Percentiles rank a stretch among this genome's conserved stretches.
Conservation (phyloP, 1,284 basidiomycete genomes). For the Trametes hirsuta region DNA sequence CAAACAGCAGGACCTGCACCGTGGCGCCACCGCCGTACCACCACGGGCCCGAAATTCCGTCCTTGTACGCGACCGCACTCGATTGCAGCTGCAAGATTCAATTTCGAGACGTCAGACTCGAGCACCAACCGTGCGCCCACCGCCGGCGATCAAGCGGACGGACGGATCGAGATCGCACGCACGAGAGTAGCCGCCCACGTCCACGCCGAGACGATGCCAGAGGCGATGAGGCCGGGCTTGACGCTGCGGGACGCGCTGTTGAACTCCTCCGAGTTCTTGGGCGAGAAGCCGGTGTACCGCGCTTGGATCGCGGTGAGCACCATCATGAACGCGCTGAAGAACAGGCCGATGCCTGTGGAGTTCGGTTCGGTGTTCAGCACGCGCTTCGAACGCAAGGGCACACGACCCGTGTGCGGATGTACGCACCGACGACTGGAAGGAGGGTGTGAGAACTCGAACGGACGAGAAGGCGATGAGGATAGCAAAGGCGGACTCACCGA, state of each 20-base stretch:
- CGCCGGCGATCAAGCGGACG: too few relatives aligned
- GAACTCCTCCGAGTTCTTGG: conserved; percentile 79
- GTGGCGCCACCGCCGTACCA: conserved; percentile 53
- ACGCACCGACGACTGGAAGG: conserved; percentile 51
- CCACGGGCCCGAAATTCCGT: conserved; percentile 64
- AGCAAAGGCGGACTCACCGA: conserved; percentile 55
- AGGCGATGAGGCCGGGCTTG: conserved; percentile 89
- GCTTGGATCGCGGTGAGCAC: conserved; percentile 68
- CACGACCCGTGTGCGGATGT: not conserved
- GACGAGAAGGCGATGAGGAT: not conserved
- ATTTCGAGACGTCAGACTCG: too few relatives aligned
- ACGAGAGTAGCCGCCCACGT: conserved; percentile 82
- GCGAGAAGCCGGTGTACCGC: conserved; percentile 75
- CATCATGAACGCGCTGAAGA: conserved; percentile 83
- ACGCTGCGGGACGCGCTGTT: conserved; percentile 81
- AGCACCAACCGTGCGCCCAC: too few relatives aligned
- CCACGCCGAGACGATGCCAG: conserved; percentile 87
- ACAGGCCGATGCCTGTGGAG: conserved; percentile 73
- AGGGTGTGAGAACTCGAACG: conserved; percentile 3
- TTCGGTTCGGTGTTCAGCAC: not conserved
- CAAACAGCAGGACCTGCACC: conserved; percentile 57
- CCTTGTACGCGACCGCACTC: conserved; percentile 83
- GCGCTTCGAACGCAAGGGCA: not conserved
- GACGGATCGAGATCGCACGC: conserved; percentile 25
- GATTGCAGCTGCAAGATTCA: conserved; percentile 57